Conservation (phyloP, 2,329 filamentous ascomycete genomes). For the Apiospora phragmitis region DNA sequence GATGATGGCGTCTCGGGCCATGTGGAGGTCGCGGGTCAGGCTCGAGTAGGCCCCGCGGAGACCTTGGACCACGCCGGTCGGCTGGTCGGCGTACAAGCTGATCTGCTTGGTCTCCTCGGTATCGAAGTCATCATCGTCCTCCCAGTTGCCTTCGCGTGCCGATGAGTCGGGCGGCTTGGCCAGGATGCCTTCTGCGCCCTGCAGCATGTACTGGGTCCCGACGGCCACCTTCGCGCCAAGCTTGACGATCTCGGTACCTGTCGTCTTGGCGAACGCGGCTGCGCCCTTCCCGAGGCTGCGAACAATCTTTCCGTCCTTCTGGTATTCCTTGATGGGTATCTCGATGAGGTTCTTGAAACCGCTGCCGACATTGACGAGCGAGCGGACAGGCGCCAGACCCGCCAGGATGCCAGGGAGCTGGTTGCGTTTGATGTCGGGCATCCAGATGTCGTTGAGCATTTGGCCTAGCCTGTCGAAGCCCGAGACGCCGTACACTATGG, state of each 20-base stretch:
- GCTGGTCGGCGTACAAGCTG: conserved; percentile 91
- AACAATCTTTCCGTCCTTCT: conserved; percentile 89
- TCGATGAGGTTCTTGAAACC: conserved; percentile 85
- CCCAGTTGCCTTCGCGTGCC: conserved; percentile 44
- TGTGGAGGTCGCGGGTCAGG: conserved; percentile 81
- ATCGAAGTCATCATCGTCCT: conserved; percentile 63
- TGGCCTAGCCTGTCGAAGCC: conserved; percentile 90
- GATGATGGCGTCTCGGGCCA: conserved; percentile 88
- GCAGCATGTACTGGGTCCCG: conserved; percentile 89
- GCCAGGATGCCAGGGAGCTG: conserved; percentile 88
- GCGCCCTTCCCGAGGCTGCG: conserved; percentile 92
- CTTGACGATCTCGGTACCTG: conserved; percentile 90
- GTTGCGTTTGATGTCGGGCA: conserved; percentile 84
- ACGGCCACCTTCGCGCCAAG: conserved; percentile 92
- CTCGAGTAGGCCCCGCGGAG: conserved; percentile 80
- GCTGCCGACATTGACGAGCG: conserved; percentile 85
- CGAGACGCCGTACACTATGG: conserved; percentile 88
- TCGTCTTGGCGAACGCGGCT: conserved; percentile 86
- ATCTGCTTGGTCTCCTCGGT: conserved; percentile 76
- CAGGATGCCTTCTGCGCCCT: conserved; percentile 83
- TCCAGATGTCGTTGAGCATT: conserved; percentile 95
- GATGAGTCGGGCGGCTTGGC: conserved; percentile 40
- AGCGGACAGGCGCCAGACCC: conserved; percentile 85
- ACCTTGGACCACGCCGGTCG: conserved; percentile 83
- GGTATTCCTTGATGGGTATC: conserved; percentile 88